Conservation (phyloP, 305 asterid genomes). For the Solanum hybrid region DNA sequence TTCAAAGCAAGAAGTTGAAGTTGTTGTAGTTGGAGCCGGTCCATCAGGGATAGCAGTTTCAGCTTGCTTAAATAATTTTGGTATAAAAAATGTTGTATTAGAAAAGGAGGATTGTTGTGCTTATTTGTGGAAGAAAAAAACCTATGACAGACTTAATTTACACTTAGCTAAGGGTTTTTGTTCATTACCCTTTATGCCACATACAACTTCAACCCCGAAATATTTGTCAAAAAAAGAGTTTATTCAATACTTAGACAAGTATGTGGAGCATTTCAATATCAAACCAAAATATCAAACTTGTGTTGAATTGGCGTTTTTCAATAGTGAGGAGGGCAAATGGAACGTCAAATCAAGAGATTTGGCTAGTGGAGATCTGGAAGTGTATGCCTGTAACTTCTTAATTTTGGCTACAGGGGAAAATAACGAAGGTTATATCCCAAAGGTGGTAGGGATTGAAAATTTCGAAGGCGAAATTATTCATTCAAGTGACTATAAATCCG, state of each 20-base stretch:
- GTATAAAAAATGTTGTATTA: background rate
- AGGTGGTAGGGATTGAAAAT: background rate
- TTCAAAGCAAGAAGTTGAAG: background rate
- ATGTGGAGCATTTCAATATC: background rate
- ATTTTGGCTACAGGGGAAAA: constrained; percentile 23
- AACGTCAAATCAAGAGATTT: background rate
- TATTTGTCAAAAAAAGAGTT: background rate
- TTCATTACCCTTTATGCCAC: constrained; percentile 2
- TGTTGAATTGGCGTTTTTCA: background rate
- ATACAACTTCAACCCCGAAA: background rate
- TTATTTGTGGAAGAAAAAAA: constrained; percentile 7
- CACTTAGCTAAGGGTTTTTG: constrained; percentile 12
- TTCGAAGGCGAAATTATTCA: constrained; percentile 15
- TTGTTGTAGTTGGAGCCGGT: constrained; percentile 2
- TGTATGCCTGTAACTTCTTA: background rate
- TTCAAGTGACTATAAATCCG: constrained; percentile 12
- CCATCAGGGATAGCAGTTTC: constrained; percentile 4
- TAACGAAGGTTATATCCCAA: constrained; percentile 5
- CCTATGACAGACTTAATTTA: constrained; percentile 12
- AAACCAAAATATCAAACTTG: background rate
- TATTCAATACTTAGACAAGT: constrained; percentile 7
- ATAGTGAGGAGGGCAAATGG: background rate
- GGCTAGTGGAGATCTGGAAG: background rate
- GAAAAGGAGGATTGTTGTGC: constrained; percentile 16
- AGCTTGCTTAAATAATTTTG: background rate